A percentile compares a stretch with the other conserved stretches of the same genome.
These are phyloP conservation scores for Kwoniella dejecticola DNA, from an alignment of 768 basidiomycete genomes.

Conservation along the genomic window DNA sequence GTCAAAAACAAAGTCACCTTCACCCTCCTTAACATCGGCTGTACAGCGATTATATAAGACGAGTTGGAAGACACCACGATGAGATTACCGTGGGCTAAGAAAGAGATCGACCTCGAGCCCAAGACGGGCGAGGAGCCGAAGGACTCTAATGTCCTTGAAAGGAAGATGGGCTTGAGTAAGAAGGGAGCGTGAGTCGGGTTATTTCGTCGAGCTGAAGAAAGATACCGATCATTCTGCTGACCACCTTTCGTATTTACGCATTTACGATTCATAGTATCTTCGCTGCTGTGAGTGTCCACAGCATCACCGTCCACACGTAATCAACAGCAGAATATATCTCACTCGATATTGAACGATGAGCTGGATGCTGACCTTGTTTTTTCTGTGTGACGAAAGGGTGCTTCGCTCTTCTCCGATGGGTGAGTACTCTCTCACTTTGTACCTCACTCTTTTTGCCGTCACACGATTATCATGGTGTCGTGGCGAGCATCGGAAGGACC, in stretches of 20 bases:
- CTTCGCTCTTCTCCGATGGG: slow-evolving; percentile 45
- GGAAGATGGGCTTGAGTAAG: slow-evolving; percentile 39
- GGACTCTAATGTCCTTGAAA: slow-evolving; percentile 36
- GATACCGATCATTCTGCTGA: neutral
- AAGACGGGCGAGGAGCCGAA: slow-evolving; percentile 31
- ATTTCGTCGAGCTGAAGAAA: too few relatives aligned
- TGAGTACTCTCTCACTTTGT: slow-evolving; percentile 26
- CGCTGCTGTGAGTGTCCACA: slow-evolving; percentile 27
- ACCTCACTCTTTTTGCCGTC: too few relatives aligned
- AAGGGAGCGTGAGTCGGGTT: slow-evolving; percentile 39
- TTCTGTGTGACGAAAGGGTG: slow-evolving; percentile 22
- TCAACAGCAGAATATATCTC: too few relatives aligned
- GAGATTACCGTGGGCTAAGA: slow-evolving; percentile 28
- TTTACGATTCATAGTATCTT: slow-evolving; percentile 30
- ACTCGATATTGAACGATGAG: too few relatives aligned
- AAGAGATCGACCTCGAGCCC: slow-evolving; percentile 37
- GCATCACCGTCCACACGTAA: neutral
- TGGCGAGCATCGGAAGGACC: too few relatives aligned
- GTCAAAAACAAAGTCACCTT: too few relatives aligned
- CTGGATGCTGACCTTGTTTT: too few relatives aligned
- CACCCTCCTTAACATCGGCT: too few relatives aligned
- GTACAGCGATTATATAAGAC: neutral
- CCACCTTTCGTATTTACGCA: neutral
- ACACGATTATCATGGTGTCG: too few relatives aligned
- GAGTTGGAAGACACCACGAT: slow-evolving; percentile 8